Percentiles rank a stretch among this genome's conserved stretches.
Conservation (phyloP, 768 basidiomycete species). For the Suillus placidus region DNA sequence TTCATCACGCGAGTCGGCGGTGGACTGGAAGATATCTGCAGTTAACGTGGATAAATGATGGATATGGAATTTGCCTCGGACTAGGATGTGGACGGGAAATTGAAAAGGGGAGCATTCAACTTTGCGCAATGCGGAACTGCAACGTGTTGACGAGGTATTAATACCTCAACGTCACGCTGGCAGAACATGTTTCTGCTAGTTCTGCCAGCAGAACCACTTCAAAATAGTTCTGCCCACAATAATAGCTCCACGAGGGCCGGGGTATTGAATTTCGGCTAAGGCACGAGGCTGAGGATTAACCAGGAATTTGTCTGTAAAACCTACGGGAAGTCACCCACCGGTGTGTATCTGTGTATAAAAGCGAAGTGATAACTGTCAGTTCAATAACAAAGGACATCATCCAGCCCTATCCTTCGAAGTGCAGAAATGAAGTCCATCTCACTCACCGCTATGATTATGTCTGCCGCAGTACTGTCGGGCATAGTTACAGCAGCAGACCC, state of each 20-base stretch:
- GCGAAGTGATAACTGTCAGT: not conserved
- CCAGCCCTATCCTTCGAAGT: not conserved
- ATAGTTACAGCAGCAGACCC: not conserved
- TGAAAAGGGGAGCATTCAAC: too few species aligned
- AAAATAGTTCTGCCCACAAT: too few species aligned
- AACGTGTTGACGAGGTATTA: too few species aligned
- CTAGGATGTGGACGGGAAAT: not conserved
- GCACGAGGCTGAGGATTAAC: not conserved
- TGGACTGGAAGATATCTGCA: not conserved
- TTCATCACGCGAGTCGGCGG: too few species aligned
- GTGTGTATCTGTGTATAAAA: not conserved
- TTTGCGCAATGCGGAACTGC: too few species aligned
- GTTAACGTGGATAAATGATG: not conserved
- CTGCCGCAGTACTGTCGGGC: not conserved
- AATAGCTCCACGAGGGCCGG: too few species aligned
- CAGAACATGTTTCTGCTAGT: too few species aligned
- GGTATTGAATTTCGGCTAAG: too few species aligned
- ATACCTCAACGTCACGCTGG: too few species aligned
- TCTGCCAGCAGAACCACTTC: too few species aligned
- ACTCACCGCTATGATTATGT: not conserved
- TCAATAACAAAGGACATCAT: not conserved
- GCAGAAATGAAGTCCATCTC: not conserved
- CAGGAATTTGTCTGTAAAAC: not conserved
- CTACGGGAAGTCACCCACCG: not conserved
- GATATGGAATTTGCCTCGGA: not conserved